Percentiles rank a stretch among this genome's conserved stretches.
Evolutionary conservation across 2,329 filamentous ascomycete genomes (phyloP).

Genomic region (Colletotrichum euphorbiae): DNA sequence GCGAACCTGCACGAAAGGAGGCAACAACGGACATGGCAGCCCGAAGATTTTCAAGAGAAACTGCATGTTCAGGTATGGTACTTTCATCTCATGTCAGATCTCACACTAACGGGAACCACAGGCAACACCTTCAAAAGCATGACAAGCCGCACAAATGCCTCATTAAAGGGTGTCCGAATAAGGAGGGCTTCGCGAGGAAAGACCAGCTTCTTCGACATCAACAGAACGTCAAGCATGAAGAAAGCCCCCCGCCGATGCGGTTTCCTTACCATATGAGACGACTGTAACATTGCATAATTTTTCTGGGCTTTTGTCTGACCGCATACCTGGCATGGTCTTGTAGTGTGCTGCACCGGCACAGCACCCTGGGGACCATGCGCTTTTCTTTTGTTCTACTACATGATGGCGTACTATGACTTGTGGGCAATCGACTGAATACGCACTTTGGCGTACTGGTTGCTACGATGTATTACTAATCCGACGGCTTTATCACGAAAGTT

Average conservation of each 20-base stretch:
- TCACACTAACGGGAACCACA: conserved; percentile 40
- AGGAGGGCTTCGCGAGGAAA: conserved; percentile 55
- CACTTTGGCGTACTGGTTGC: conserved; percentile 40
- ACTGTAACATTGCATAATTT: conserved; percentile 10
- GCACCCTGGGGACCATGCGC: not conserved
- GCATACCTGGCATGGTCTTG: not conserved
- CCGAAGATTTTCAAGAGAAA: conserved; percentile 55
- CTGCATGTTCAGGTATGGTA: conserved; percentile 52
- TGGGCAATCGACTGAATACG: conserved; percentile 10
- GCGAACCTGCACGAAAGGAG: conserved; percentile 53
- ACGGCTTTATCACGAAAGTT: conserved; percentile 12
- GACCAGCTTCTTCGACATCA: conserved; percentile 57
- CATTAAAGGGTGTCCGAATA: conserved; percentile 54
- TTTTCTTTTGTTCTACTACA: conserved; percentile 3
- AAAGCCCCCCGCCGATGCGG: not conserved
- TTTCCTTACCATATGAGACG: conserved; percentile 16
- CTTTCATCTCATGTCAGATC: not conserved
- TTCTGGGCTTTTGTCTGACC: not conserved
- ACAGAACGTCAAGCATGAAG: conserved; percentile 52
- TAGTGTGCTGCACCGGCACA: not conserved
- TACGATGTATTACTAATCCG: conserved; percentile 44
- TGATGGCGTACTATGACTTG: conserved; percentile 6
- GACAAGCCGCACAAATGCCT: conserved; percentile 56
- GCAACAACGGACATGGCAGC: conserved; percentile 53
- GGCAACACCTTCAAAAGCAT: conserved; percentile 58